Base-by-base conservation (phyloP, 192 early-diverging fungal genomes). In the Mortierella alpina region DNA sequence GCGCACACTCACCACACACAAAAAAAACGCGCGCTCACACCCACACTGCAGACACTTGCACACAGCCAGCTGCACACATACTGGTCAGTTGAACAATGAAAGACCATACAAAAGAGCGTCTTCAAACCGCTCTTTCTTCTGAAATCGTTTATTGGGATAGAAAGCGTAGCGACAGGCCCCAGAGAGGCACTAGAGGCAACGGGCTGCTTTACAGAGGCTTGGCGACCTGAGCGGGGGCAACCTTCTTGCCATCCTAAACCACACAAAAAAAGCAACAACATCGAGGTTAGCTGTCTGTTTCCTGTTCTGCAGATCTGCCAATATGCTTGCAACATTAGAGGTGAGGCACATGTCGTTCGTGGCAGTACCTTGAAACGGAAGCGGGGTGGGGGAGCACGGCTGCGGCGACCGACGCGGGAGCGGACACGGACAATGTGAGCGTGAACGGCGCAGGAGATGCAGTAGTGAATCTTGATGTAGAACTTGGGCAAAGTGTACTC, bases 391-490 rank as follows among this genome's bases (percentile, higher is more conserved):
- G 96, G 97, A 83, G 91, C 88, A 84, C 97, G 93, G 91, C 93
- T 94, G 87, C 94, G 91, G 86, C 96, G 94, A 72, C 89, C 93
- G 52, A 83, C 91, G 79, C 89, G 88, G 80, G 96, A 97, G 82
- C 96, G 95, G 53, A 97, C 96, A 88, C 96, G 93, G 74, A 99
- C 96, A 72, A 95, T 90, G 80, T 95, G 92, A 73, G 92, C 86
- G 91, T 99, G 96, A 82, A 99, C 97, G 64, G 95, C 97, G 88
- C 97, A 98, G 69, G 96, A 96, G 72, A 99, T 88, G 87, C 98
- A 99, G 94, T 97, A 94, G 86, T 96, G 96, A 85, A 90, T 90
- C 93, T 99, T 98, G 89, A 97, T 91, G 93, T 99, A 99, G 83
- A 98, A 88, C 90, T 98, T 99, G 88, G 97, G 97, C 79, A 98